A percentile compares a stretch with the other conserved stretches of the same genome.
Conservation (phyloP, 1,284 basidiomycete genomes). For the Rhodotorula sp. region DNA sequence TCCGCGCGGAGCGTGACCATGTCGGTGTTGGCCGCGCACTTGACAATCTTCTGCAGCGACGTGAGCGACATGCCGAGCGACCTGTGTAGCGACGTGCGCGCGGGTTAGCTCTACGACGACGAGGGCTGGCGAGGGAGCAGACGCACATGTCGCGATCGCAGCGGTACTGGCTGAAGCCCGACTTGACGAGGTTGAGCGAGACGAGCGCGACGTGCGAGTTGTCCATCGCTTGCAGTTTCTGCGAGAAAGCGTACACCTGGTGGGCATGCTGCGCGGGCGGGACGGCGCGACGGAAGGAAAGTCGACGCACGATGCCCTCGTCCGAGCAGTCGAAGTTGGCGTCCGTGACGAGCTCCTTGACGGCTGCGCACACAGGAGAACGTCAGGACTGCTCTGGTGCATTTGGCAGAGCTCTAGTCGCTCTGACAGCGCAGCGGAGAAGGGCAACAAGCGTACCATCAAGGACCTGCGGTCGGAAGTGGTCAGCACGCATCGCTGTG, state of each 20-base stretch:
- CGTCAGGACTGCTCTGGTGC: too few species aligned
- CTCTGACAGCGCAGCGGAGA: background rate
- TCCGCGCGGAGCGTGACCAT: conserved; percentile 86
- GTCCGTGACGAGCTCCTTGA: conserved; percentile 96
- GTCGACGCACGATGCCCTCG: conserved; percentile 67
- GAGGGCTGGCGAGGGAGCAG: background rate
- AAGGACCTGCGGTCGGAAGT: conserved; percentile 35
- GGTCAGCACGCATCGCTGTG: too few species aligned
- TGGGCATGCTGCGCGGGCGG: background rate
- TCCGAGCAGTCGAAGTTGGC: conserved; percentile 98
- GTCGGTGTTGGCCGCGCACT: conserved; percentile 97
- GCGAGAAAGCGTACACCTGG: background rate
- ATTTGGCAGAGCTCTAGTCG: background rate
- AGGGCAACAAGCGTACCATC: conserved; percentile 37
- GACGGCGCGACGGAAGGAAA: background rate
- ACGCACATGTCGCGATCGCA: conserved; percentile 85
- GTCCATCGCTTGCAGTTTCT: conserved; percentile 94
- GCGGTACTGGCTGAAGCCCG: conserved; percentile 84
- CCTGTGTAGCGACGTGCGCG: conserved; percentile 8
- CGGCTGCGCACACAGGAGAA: conserved; percentile 62
- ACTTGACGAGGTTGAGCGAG: conserved; percentile 71
- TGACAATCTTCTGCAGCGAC: conserved; percentile 92
- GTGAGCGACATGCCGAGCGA: conserved; percentile 59
- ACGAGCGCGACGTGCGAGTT: conserved; percentile 99
- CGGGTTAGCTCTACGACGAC: background rate